Evolutionary conservation across 2,329 filamentous ascomycete species (phyloP).

Genomic region (Pestalotiopsis sp.): DNA sequence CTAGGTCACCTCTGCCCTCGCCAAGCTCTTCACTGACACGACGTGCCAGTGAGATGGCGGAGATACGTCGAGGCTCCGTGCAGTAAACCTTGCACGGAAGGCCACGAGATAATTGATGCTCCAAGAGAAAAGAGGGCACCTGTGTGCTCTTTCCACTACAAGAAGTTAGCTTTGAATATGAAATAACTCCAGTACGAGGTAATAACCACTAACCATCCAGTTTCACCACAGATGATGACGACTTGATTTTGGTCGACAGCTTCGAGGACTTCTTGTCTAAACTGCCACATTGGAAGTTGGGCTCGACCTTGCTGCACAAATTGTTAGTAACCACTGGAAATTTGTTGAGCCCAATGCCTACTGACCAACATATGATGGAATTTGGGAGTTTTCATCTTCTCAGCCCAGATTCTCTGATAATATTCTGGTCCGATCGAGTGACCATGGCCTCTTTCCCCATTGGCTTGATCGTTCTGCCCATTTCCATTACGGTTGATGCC

Average conservation of each 20-base stretch:
- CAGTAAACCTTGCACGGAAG: slow-evolving; percentile 90
- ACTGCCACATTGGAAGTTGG: slow-evolving; percentile 88
- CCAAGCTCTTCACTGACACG: slow-evolving; percentile 95
- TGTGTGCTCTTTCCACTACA: slow-evolving; percentile 89
- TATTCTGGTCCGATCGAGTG: slow-evolving; percentile 45
- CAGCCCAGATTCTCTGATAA: slow-evolving; percentile 61
- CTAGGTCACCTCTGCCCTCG: slow-evolving; percentile 79
- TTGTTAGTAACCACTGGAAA: background rate
- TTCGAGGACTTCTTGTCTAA: slow-evolving; percentile 75
- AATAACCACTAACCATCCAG: slow-evolving; percentile 66
- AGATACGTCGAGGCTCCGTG: slow-evolving; percentile 93
- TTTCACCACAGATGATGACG: slow-evolving; percentile 94
- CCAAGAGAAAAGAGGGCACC: slow-evolving; percentile 90
- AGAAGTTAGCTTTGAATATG: slow-evolving; percentile 18
- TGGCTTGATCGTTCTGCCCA: slow-evolving; percentile 52
- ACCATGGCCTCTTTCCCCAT: slow-evolving; percentile 45
- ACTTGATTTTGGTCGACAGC: slow-evolving; percentile 81
- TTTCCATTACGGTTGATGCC: slow-evolving; percentile 46
- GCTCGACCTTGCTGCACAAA: slow-evolving; percentile 59
- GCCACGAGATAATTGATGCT: slow-evolving; percentile 81
- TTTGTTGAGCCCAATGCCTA: background rate
- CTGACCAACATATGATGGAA: slow-evolving; percentile 79
- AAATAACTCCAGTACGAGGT: slow-evolving; percentile 1
- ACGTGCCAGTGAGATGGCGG: slow-evolving; percentile 89
- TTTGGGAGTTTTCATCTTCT: slow-evolving; percentile 57